Evolutionary conservation across 2,329 filamentous ascomycete species (phyloP).

Genomic region (Zalaria obscura): DNA sequence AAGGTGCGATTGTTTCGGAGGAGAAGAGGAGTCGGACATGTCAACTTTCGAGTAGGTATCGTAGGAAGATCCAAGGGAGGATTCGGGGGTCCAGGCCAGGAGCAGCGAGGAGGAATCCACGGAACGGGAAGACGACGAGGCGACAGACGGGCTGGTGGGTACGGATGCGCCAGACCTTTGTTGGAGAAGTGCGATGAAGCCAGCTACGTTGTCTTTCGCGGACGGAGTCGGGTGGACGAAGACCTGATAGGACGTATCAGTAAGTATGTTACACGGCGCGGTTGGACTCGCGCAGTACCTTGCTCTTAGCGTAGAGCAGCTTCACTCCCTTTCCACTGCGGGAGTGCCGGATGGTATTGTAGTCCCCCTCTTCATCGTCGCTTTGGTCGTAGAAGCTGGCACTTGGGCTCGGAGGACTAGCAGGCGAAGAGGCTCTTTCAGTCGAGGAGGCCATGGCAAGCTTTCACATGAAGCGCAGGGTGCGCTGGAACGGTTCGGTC

Average conservation of each 20-base stretch:
- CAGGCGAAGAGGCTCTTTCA: background rate
- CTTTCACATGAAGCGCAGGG: background rate
- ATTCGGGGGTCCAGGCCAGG: conserved; percentile 86
- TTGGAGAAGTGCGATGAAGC: conserved; percentile 84
- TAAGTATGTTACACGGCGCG: too few species aligned
- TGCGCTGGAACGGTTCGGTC: background rate
- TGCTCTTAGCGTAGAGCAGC: conserved; percentile 90
- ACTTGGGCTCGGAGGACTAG: conserved; percentile 51
- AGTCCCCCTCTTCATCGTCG: conserved; percentile 90
- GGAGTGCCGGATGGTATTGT: conserved; percentile 80
- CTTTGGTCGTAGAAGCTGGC: conserved; percentile 91
- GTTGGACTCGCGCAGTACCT: conserved; percentile 36
- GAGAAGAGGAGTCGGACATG: conserved; percentile 63
- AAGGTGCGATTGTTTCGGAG: conserved; percentile 75
- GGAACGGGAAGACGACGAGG: conserved; percentile 27
- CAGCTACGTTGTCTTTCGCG: conserved; percentile 87
- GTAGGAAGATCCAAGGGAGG: conserved; percentile 60
- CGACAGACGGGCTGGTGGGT: conserved; percentile 21
- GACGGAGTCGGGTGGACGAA: conserved; percentile 92
- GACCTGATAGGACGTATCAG: conserved; percentile 41
- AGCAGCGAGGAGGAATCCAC: conserved; percentile 58
- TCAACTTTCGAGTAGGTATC: conserved; percentile 94
- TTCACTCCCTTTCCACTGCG: conserved; percentile 74
- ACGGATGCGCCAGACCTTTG: conserved; percentile 46
- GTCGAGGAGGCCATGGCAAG: background rate